Evolutionary conservation across 2,329 filamentous ascomycete genomes (phyloP), one percentile per base, ranked within the genome.

Genomic region (Keithomyces neogunnii): DNA sequence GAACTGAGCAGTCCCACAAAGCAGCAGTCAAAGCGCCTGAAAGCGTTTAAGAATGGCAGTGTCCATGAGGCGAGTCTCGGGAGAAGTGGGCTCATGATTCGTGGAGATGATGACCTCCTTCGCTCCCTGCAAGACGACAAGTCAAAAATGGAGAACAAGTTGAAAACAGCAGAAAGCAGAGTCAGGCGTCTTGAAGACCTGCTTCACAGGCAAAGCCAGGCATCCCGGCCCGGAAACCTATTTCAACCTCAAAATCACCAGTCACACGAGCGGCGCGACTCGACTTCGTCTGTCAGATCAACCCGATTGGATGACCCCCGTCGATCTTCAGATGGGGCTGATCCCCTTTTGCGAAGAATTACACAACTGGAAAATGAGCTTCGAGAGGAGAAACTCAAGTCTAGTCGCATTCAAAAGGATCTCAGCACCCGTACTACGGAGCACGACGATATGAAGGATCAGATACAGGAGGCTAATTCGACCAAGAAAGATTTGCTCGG

Each of bases 41-140:
- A 92, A 66, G 90, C 89, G 4, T 97, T 99, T 74, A 96, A 96
- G 65, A 93, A 95, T 63, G 93, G 93, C 13, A 97, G 93, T 63
- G 80, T 97, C 38, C 90, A 96, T 61, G 93, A 97, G 64, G 85
- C 86, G n/a, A 82, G 82, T 3, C 78, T 96, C 55, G 89, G 89
- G n/a, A 83, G 86, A 61, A 95, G 88, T 57, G 92, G 89, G 1
- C 77, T 96, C 8, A 71, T 96, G 60, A 80, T 95, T 11, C 84
- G 89, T 39, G 90, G 89, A n/a, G 87, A 93, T 55, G 89, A 95
- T 60, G 91, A 96, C 56, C 74, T 91, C 55, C 77, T 87, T 35
- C 78, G 77, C 63, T 86, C 74, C 57, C 68, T 97, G n/a, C 88
- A 88, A 64, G 88, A 89, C 13, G 90, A 96, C 54, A 96, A 95